A percentile compares a stretch with the other conserved stretches of the same genome.
Evolutionary conservation across 257 asterid species (phyloP).

Genomic region (Petrea volubilis): DNA sequence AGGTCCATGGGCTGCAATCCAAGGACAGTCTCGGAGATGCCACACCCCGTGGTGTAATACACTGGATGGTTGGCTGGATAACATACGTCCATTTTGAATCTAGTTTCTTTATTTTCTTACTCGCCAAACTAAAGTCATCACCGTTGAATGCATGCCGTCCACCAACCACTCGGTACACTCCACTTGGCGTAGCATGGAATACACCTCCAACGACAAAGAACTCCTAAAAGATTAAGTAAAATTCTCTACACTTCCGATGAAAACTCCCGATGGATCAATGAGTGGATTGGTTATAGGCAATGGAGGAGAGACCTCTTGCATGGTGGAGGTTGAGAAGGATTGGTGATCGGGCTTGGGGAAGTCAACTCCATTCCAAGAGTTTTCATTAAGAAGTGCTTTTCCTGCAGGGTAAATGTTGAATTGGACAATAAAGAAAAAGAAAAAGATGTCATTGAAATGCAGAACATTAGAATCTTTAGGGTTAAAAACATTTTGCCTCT

Average conservation of each 20-base stretch:
- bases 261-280: conserved; percentile 27
- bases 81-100: too few species aligned
- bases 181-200: too few species aligned
- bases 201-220: too few species aligned
- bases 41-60: too few species aligned
- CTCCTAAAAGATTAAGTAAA: conserved; percentile 34
- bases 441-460: neutral
- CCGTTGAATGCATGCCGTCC: too few species aligned
- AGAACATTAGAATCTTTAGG: neutral
- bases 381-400: conserved; percentile 78
- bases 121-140: too few species aligned
- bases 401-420: conserved; percentile 51
- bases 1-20: conserved; percentile 61
- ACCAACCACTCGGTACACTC: too few species aligned
- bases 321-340: conserved; percentile 64
- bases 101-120: too few species aligned
- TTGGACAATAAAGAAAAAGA: conserved; percentile 4
- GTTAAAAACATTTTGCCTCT: neutral
- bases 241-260: conserved; percentile 32
- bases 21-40: too few species aligned
- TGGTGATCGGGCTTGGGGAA: conserved; percentile 42
- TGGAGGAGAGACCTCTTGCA: conserved; percentile 96
- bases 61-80: too few species aligned
- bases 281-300: conserved; percentile 55
- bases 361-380: conserved; percentile 82